Evolutionary conservation across 257 asterid species (phyloP), one percentile per base, ranked within the genome.

Genomic region (Euphrasia confusa): DNA sequence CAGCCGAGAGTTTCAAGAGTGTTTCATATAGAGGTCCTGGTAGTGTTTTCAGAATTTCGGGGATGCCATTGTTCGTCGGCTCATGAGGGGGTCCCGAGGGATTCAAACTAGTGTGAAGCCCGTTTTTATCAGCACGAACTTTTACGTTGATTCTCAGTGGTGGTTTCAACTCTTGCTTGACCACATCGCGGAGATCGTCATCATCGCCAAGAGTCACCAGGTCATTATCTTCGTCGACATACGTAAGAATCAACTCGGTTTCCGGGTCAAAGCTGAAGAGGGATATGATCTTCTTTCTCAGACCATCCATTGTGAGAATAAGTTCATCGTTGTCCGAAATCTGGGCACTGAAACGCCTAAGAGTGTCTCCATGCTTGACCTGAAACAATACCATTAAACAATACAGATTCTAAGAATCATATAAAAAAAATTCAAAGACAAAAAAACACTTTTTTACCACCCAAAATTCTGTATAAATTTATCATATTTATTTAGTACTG

Each of bases 151-250:
- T 70, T 64, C 99, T 72, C 70, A 87, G 44, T 21, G 99, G 99
- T 72, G 99, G 99, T 72, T 85, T 72, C 70, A 93, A 77, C 45
- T 42, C 76, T 77, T 93, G 99, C 62, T 72, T 80, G 66, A 82
- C 80, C 54, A 71, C 92, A 54, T 93, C 97, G 11, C 24, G 63
- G 52, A 93, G 89, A 79, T 93, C 99, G 35, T 79, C 95, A 61
- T 87, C 92, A 64, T 89, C 94, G 70, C 70, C 87, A 56, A 93
- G 92, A 3, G 91, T 71, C 53, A 93, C 87, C 10, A 65, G 72
- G 64, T 89, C 99, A 27, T 60, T 63, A 66, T 93, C 97, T 77
- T 82, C 96, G 48, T 93, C 99, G 4, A 74, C 26, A 60, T 93
- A 93, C n/a, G 94, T 89, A 13, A 93, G 88, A n/a, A 50, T 53